Evolutionary conservation across 2,329 filamentous ascomycete species (phyloP), one percentile per base, ranked within the genome.

Genomic region (Metarhizium brunneum): DNA sequence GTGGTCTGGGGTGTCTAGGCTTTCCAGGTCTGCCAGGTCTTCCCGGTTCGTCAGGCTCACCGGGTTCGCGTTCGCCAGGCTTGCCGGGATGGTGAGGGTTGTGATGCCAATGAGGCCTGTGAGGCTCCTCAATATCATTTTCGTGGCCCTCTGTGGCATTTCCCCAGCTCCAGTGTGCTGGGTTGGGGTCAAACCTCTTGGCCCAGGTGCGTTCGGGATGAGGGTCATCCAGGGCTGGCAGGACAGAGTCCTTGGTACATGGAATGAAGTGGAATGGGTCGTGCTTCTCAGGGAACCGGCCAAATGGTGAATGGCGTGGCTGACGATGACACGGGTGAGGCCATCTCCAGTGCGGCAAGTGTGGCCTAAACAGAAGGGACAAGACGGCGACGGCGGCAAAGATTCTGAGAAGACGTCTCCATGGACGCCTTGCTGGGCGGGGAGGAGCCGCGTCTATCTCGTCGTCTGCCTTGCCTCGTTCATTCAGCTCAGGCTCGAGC

Each of bases 211-310:
- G 49, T 13, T 66, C 62, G 0, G 74, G 66, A 4, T 68, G 48
- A 13, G 63, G 47, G 47, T 77, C 74, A 29, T 75, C 69, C 16
- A 78, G 68, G 1, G 65, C 59, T 0, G 76, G 76, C 8, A 70
- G 71, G 4, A 71, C n/a, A 0, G 72, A 74, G 7, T 54, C 51
- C 43, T 68, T 65, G 4, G 76, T 78, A 64, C 77, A 79, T 2
- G 77, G 76, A 2, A 78, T 64, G 60, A 78, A 74, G 6, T 58
- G 73, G 56, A 80, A 78, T 1, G 73, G 69, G 53, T 80, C 76
- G n/a, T 68, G 61, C 3, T 67, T 60, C 16, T 60, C 56, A 0
- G 76, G 76, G 53, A 77, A 78, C 10, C 10, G 32, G 14, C 61
- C 60, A 47, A 60, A 61, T 1, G 58, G 55, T 6, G 57, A 57